Conservation (phyloP, 179 eudicot genomes). For the Gypsophila paniculata region DNA sequence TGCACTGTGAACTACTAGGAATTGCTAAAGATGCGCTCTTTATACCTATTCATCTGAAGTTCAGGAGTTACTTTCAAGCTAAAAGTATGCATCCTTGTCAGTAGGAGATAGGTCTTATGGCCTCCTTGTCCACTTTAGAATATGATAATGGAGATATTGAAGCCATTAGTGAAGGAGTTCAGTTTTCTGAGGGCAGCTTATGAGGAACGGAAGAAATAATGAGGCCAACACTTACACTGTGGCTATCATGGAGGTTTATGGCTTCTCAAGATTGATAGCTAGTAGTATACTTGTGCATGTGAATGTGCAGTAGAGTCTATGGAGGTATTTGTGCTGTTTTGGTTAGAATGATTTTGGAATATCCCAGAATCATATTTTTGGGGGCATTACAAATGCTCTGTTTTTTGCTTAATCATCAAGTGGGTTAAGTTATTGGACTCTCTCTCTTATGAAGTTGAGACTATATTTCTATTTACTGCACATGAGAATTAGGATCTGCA, state of each 20-base stretch:
- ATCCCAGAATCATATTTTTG: neutral
- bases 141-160: neutral
- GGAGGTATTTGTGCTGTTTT: neutral
- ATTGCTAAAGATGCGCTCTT: neutral
- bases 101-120: neutral
- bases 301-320: neutral
- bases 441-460: neutral
- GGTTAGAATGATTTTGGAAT: neutral
- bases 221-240: neutral
- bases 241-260: neutral
- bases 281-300: neutral
- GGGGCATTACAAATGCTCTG: neutral
- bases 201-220: neutral
- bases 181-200: neutral
- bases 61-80: neutral
- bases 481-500: neutral
- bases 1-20: neutral
- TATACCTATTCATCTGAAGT: neutral
- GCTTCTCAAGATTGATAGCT: conserved; percentile 1
- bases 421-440: neutral
- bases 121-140: neutral
- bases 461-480: neutral
- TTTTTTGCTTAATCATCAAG: neutral
- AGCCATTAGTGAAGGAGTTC: neutral
- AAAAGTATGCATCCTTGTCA: neutral